These are phyloP conservation scores for Saposhnikovia divaricata DNA, from an alignment of 129 eudicot genomes.

Conservation along the genomic window DNA sequence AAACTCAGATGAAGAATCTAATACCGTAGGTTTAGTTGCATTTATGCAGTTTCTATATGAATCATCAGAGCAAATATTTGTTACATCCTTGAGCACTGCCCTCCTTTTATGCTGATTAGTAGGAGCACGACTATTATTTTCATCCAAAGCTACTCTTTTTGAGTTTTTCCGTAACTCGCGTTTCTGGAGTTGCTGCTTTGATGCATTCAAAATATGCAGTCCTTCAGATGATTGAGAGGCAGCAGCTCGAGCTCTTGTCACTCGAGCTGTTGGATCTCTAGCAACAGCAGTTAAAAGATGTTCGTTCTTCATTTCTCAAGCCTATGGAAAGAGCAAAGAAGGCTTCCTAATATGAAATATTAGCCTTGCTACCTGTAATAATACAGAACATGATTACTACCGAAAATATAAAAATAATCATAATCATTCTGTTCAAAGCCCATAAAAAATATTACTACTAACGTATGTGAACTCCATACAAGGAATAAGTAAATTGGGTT, in stretches of 20 bases:
- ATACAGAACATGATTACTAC: neutral
- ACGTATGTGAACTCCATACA: neutral
- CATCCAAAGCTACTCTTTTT: constrained; percentile 46
- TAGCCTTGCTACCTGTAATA: constrained; percentile 32
- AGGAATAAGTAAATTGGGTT: neutral
- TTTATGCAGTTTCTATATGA: constrained; percentile 34
- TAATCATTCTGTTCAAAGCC: neutral
- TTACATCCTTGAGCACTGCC: constrained; percentile 51
- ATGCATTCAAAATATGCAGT: constrained; percentile 7
- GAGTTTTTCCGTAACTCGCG: constrained; percentile 21
- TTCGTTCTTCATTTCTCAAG: constrained; percentile 35
- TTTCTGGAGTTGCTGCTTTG: constrained; percentile 33
- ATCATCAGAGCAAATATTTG: constrained; percentile 43
- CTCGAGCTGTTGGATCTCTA: constrained; percentile 37
- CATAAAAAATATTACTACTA: neutral
- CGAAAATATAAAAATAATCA: neutral
- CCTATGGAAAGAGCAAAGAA: constrained; percentile 18
- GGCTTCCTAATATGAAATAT: constrained; percentile 12
- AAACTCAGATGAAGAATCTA: constrained; percentile 11
- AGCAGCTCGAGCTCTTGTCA: constrained; percentile 67
- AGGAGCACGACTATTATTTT: constrained; percentile 25
- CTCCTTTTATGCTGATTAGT: constrained; percentile 31
- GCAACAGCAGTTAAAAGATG: constrained; percentile 17
- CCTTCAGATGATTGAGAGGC: constrained; percentile 24
- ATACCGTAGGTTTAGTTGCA: constrained; percentile 43